Evolutionary conservation across 2,329 filamentous ascomycete genomes (phyloP), one percentile per base, ranked within the genome.

Genomic region (Huntiella decipiens): DNA sequence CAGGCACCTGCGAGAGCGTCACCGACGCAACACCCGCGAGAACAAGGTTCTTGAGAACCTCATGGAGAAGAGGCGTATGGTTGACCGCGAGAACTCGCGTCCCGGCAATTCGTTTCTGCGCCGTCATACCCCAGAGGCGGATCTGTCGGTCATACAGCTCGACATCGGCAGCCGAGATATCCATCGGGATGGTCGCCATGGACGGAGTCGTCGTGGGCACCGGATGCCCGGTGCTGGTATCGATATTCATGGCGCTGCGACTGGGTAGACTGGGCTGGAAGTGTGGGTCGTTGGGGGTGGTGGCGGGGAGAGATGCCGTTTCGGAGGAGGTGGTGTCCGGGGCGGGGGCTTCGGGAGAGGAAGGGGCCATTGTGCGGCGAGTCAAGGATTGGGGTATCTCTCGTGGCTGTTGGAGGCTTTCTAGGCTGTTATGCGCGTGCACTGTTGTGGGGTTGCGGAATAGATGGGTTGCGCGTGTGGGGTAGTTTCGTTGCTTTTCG

Each of bases 71-170:
- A 1, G 82, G 86, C 57, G 82, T 83, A 60, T 94, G 77, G 28
- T 79, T 86, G 53, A 98, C 79, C 51, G 98, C 74, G 39, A 96
- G 77, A 54, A 98, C 81, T 56, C 86, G 86, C 49, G 91, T 85
- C 49, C 74, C 82, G 54, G 88, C 84, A 48, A 98, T 86, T 58
- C 82, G 85, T 59, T 93, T 82, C 61, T 98, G 91, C 5, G 91
- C 91, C 56, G 91, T 79, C 57, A 96, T 83, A 38, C 91, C 91
- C 91, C 91, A 98, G 28, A 98, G 77, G 45, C 91, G 81, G 56
- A 98, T 95, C 61, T 98, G 91, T 43, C 91, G 79, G 63, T 98
- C 91, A 60, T 98, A 98, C 4, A 96, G 76, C 11, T 88, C 91
- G 56, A 96, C 93, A 59, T 98, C 91, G 62, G 96, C 91, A 84